Percentiles rank a stretch among this genome's conserved stretches.
Conservation (phyloP, 345 rosid species). For the Arabis hirsuta region DNA sequence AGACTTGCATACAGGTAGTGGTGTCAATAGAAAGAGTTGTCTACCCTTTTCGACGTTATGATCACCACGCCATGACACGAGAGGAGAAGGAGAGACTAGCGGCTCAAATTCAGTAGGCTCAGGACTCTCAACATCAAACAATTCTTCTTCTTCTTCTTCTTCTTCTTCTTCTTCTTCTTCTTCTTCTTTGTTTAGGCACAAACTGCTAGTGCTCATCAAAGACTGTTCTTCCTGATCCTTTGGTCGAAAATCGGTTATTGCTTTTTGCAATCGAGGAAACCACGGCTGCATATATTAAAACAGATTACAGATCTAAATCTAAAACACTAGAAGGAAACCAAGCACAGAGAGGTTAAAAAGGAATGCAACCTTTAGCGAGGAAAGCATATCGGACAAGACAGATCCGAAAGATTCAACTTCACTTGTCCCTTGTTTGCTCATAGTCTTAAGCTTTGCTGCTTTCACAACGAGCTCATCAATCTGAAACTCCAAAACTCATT, state of each 20-base stretch:
- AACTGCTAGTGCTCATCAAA: conserved; percentile 36
- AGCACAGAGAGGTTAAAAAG: not conserved
- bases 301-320: not conserved
- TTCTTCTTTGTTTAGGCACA: conserved; percentile 30
- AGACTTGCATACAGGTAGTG: conserved; percentile 69
- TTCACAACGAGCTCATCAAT: conserved; percentile 82
- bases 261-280: conserved; percentile 68
- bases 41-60: conserved; percentile 64
- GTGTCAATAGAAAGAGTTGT: conserved; percentile 83
- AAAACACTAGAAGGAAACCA: conserved; percentile 1
- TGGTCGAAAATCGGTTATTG: conserved; percentile 33
- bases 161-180: conserved; percentile 32
- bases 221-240: conserved; percentile 41
- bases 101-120: conserved; percentile 53
- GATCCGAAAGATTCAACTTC: conserved; percentile 65
- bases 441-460: conserved; percentile 55
- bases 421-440: conserved; percentile 51
- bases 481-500: conserved; percentile 45
- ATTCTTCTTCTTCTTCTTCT: conserved; percentile 37
- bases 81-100: conserved; percentile 90
- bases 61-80: conserved; percentile 82
- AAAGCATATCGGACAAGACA: conserved; percentile 63
- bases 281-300: conserved; percentile 69
- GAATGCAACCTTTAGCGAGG: conserved; percentile 66
- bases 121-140: conserved; percentile 63